Percentiles rank a stretch among this genome's conserved stretches.
Conservation (phyloP, 148 eudicot genomes). For the Rhododendron kiyosumense region DNA sequence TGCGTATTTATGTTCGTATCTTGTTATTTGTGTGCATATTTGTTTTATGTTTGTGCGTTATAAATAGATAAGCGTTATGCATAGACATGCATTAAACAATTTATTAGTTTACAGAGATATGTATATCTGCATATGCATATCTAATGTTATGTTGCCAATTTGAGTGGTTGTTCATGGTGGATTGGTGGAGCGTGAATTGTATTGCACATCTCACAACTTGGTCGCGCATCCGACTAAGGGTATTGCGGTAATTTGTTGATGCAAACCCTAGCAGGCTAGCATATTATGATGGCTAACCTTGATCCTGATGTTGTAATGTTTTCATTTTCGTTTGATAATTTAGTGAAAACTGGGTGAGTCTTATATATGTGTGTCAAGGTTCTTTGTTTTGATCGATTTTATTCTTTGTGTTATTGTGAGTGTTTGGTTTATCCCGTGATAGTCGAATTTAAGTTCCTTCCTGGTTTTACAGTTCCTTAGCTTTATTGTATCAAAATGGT, state of each 20-base stretch:
- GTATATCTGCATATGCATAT: neutral
- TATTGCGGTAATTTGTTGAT: neutral
- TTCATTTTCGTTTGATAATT: neutral
- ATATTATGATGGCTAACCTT: neutral
- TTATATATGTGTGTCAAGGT: neutral
- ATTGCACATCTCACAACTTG: neutral
- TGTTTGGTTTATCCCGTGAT: neutral
- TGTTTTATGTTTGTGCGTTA: neutral
- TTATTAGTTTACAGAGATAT: neutral
- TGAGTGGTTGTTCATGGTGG: neutral
- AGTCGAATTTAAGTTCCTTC: neutral
- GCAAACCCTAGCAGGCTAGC: neutral
- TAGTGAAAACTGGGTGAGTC: neutral
- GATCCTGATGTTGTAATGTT: neutral
- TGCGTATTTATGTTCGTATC: neutral
- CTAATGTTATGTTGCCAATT: neutral
- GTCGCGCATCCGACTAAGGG: neutral
- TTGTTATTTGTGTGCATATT: neutral
- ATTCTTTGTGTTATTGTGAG: neutral
- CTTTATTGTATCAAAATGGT: neutral
- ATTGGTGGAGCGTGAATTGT: neutral
- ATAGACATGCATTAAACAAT: neutral
- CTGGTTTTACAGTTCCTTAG: neutral
- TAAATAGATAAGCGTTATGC: neutral
- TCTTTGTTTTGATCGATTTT: neutral